Base-by-base conservation (phyloP, 23 red algal genomes). In the Gracilaria vermiculophylla region DNA sequence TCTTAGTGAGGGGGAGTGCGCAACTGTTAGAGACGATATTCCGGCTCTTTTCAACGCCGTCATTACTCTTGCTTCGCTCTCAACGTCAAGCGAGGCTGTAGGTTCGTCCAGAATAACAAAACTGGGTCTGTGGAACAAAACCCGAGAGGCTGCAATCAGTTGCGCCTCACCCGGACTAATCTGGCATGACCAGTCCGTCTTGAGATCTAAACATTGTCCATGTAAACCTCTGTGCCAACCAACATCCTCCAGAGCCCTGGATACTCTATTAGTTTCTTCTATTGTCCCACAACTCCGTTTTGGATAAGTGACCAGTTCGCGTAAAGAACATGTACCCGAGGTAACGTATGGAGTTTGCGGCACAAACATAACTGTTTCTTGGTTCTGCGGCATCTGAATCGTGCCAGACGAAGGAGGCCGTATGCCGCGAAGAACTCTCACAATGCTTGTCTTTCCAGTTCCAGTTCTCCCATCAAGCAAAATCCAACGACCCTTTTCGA, bases 81-180 rank as follows among this genome's bases (percentile, higher is more conserved):
- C 73, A 20, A 53, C 51, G 80, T 93, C 90, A 19, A 93, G 61
- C 25, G 80, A 50, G 21, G 90, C 60, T 20, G 90, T 93, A 19
- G 90, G 90, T 78, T 93, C 90, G 73, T 93, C 90, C 55, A 85
- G 28, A 8, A 93, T 43, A 32, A 58, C 80, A 67, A 86, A 85
- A 41, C 45, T 64, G 40, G 90, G 90, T 76, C 80, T 62, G 28
- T 65, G 67, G 37, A 50, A 80, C 31, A 93, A 49, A 5, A 85
- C 81, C 34, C 90, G 65, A 33, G 90, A 80, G 34, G 71, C 80
- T 50, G 48, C 56, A 54, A 93, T 44, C 41, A 84, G 54, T 37
- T 84, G 80, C 16, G 65, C 50, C 73, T 93, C 90, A 33, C 90
- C 90, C 13, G 90, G 90, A 53, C 80, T 93, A 28, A 93, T 35